phyloP scores from a whole-genome alignment of 257 asterid species.

The Thymus mandschuricus region DNA sequence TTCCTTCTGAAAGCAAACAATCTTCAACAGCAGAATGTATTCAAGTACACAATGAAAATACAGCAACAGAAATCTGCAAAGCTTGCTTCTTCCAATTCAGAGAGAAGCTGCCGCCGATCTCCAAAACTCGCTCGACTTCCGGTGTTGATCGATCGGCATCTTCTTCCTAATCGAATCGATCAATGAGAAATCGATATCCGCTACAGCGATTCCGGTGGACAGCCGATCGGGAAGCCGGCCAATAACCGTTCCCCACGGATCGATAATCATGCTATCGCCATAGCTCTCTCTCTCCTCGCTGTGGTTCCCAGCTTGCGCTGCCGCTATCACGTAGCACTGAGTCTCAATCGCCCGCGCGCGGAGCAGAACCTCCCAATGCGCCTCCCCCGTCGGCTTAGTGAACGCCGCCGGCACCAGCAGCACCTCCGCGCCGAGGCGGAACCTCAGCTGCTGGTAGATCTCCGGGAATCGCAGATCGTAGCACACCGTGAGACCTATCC shows the following conservation, averaged over 20 bases:
- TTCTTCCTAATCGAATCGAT: constrained; percentile 74
- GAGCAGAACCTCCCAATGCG: constrained; percentile 95
- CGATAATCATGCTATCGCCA: constrained; percentile 83
- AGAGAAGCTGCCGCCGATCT: constrained; percentile 40
- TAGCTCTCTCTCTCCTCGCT: constrained; percentile 79
- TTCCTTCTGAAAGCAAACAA: background rate
- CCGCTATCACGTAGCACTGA: constrained; percentile 93
- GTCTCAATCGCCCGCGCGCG: constrained; percentile 98
- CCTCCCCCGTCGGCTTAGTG: constrained; percentile 81
- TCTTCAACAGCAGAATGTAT: background rate
- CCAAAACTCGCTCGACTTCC: constrained; percentile 80
- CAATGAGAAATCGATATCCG: constrained; percentile 76
- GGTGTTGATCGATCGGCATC: constrained; percentile 86
- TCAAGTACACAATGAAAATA: constrained; percentile 6
- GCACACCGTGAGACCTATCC: constrained; percentile 86
- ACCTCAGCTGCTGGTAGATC: constrained; percentile 87
- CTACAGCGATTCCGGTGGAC: constrained; percentile 82
- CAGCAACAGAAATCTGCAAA: constrained; percentile 9
- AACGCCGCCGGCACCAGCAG: constrained; percentile 91
- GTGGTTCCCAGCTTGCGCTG: constrained; percentile 93
- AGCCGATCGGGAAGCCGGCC: constrained; percentile 71
- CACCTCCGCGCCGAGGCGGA: constrained; percentile 78
- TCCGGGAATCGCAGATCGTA: constrained; percentile 96
- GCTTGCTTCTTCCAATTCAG: constrained; percentile 30
- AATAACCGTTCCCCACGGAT: constrained; percentile 90